phyloP scores from a whole-genome alignment of 495 filamentous ascomycete genomes.

The Xylaria scruposa region DNA sequence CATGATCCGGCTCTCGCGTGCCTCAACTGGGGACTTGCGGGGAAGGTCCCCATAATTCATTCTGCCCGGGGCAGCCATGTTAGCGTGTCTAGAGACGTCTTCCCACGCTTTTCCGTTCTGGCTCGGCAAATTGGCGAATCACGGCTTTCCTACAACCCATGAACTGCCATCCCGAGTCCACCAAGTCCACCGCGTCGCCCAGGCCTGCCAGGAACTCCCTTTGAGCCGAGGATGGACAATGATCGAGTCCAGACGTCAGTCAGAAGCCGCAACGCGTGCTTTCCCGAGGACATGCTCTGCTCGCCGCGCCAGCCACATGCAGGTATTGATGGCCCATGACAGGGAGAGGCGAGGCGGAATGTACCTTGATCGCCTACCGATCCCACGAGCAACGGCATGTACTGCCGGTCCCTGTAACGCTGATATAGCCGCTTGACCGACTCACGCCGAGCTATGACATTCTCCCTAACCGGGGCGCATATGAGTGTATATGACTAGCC shows the following conservation, averaged over 20 bases:
- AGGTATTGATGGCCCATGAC: neutral
- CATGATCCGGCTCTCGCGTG: neutral
- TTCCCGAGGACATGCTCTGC: conserved; percentile 11
- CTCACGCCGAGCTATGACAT: conserved; percentile 26
- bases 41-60: neutral
- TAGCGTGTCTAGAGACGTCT: neutral
- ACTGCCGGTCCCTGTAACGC: conserved; percentile 3
- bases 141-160: conserved; percentile 22
- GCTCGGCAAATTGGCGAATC: conserved; percentile 26
- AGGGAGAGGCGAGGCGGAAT: neutral
- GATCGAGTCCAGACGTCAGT: conserved; percentile 23
- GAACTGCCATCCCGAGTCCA: neutral
- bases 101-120: conserved; percentile 19
- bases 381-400: conserved; percentile 14
- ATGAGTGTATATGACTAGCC: conserved; percentile 18
- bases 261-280: conserved; percentile 22
- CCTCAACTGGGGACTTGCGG: conserved; percentile 6
- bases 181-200: conserved; percentile 1
- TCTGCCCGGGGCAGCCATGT: neutral
- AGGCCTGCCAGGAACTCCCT: conserved; percentile 25
- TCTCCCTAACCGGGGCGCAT: neutral
- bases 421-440: conserved; percentile 25
- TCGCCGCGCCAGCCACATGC: conserved; percentile 5
- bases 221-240: conserved; percentile 29
- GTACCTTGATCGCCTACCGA: conserved; percentile 5